Percentiles rank a stretch among this genome's conserved stretches.
Conservation (phyloP, 805 yeast species). For the Scheffersomyces ergatensis region DNA sequence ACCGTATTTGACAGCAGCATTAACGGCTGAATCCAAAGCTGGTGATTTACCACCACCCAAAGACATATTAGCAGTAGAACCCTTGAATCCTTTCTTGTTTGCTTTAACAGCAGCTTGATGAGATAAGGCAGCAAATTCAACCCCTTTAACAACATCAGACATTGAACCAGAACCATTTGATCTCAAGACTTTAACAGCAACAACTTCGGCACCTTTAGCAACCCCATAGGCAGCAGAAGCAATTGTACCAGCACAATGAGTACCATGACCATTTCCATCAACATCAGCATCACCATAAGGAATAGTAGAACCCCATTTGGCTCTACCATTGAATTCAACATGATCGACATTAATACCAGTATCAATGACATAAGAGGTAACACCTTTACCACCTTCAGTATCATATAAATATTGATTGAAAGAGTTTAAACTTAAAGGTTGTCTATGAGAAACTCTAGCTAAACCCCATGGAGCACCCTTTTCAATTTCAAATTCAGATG, state of each 20-base stretch:
- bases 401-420: constrained; percentile 75
- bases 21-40: constrained; percentile 81
- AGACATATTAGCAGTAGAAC: constrained; percentile 90
- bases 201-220: constrained; percentile 74
- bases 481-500: constrained; percentile 64
- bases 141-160: constrained; percentile 83
- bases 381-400: constrained; percentile 75
- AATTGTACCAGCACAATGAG: constrained; percentile 96
- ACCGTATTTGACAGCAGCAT: constrained; percentile 87
- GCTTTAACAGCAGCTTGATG: constrained; percentile 55
- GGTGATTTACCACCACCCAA: constrained; percentile 92
- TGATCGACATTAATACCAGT: constrained; percentile 82
- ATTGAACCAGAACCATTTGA: constrained; percentile 81
- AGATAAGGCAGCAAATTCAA: constrained; percentile 76
- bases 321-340: constrained; percentile 79
- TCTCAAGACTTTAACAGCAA: constrained; percentile 81
- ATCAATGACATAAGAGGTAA: constrained; percentile 83
- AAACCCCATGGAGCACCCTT: constrained; percentile 94
- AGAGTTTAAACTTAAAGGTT: constrained; percentile 62
- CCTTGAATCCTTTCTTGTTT: constrained; percentile 66
- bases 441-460: constrained; percentile 84
- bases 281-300: constrained; percentile 67
- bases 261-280: constrained; percentile 94
- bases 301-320: constrained; percentile 80
- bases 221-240: constrained; percentile 80